Evolutionary conservation across 2,329 filamentous ascomycete genomes (phyloP), one percentile per base, ranked within the genome.

Genomic region (Phoma sp.): DNA sequence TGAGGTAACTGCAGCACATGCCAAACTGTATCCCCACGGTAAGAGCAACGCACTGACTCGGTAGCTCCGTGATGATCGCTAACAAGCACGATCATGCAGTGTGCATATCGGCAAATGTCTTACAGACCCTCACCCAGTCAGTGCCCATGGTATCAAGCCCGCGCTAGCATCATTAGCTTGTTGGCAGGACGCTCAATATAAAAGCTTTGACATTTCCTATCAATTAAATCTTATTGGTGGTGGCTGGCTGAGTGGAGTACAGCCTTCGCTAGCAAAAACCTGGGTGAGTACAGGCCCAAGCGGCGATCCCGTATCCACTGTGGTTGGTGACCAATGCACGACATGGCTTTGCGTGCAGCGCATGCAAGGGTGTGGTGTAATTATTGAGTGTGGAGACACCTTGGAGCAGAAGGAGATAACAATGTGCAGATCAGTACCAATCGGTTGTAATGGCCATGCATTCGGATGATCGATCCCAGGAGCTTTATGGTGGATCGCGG

Each of bases 21-120:
- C 6, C 32, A 22, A 38, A 31, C 43, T 33, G 12, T 27, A 8
- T 22, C 6, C 39, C 25, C 17, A 9, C 5, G 27, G 54, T 33
- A 47, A 15, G 48, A 43, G 43, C 31, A 25, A 40, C 43, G 39
- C 27, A 31, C 25, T 48, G 48, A 39, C 47, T 17, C 17, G 17
- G 17, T 17, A 17, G 17, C 17, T 33, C 19, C 32, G 37, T 49
- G 55, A 53, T 57, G 51, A 60, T 62, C 52, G 31, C 47, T 53
- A 41, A 58, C 43, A 64, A 58, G 41, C 50, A 40, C 51, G 43
- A 57, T 35, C 32, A 35, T 44, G 50, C 44, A 50, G 58, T 55
- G 57, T 61, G 62, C 58, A 49, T 41, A 25, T 61, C 56, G 56
- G 58, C 59, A 60, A 68, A 53, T 35, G 27, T 27, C 36, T 31